Evolutionary conservation across 768 basidiomycete species (phyloP).

Genomic region (Dioszegia crocea): DNA sequence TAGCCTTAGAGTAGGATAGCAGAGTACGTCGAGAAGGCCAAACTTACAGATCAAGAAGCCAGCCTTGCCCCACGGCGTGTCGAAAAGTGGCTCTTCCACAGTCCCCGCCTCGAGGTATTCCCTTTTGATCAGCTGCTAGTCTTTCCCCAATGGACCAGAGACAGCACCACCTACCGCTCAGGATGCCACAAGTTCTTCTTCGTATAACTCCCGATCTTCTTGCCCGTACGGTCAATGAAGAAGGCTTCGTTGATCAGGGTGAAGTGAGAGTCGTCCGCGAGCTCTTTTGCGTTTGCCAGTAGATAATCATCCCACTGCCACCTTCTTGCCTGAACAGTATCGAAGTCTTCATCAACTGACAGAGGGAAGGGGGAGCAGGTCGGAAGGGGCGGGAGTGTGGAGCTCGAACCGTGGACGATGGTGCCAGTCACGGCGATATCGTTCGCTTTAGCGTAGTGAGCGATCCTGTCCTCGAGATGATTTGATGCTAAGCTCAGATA

Average conservation of each 20-base stretch:
- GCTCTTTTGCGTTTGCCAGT: constrained; percentile 5
- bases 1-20: background rate
- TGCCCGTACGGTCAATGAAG: constrained; percentile 25
- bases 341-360: too few species aligned
- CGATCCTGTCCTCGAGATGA: constrained; percentile 19
- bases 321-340: too few species aligned
- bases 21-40: background rate
- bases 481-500: constrained; percentile 34
- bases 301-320: constrained; percentile 34
- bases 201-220: constrained; percentile 29
- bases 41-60: constrained; percentile 41
- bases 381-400: background rate
- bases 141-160: too few species aligned
- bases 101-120: constrained; percentile 39
- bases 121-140: constrained; percentile 9
- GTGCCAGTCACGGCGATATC: constrained; percentile 34
- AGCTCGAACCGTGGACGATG: constrained; percentile 25
- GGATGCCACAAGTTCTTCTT: constrained; percentile 47
- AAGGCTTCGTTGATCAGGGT: constrained; percentile 39
- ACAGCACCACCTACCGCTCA: constrained; percentile 28
- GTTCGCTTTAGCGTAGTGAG: constrained; percentile 19
- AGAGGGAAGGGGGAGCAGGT: too few species aligned
- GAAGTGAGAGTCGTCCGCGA: constrained; percentile 14
- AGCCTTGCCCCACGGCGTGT: constrained; percentile 35
- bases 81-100: constrained; percentile 32